Evolutionary conservation across 805 yeast species (phyloP), one percentile per base, ranked within the genome.

Genomic region (Suhomyces tanzawaensis): DNA sequence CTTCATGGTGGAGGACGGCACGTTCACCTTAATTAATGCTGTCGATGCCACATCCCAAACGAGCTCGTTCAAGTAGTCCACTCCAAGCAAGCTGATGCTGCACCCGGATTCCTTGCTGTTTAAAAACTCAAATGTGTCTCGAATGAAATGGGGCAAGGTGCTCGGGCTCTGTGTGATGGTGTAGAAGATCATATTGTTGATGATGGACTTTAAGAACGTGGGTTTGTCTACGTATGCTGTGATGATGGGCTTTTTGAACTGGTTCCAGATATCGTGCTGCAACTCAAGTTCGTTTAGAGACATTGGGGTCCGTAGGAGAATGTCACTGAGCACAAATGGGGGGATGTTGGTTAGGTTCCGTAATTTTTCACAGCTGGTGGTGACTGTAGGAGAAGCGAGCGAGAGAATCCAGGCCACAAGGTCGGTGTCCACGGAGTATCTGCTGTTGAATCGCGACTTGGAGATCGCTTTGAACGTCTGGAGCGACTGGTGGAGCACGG

Each of bases 181-280:
- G 40, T 58, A 62, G 39, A 46, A 62, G 3, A 60, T 31, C 17
- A 68, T 42, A 33, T 61, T 62, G 24, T 53, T 49, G 15, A 69
- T 33, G 7, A 55, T 44, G 29, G 42, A 18, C 22, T 49, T 47
- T 24, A 57, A 17, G 29, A 46, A 52, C 12, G 50, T 47, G 3
- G 42, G 41, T 28, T 48, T 54, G 18, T 49, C 43, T 17, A 49
- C 44, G 45, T 54, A 57, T 2, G 50, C 48, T 3, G 39, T 30
- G 4, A 59, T 39, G 4, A 68, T 55, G 15, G 42, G 44, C 16
- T 45, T 47, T 19, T 53, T 50, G 38, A 51, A 65, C 11, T 51
- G 42, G 3, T 36, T 14, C 72, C 72, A 69, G 7, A 69, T 40
- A 32, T 67, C 72, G 8, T 52, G 48, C 39, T 66, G 72, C 13